Evolutionary conservation across 169 alveolate genomes (phyloP), one percentile per base, ranked within the genome.

Genomic region (Plasmodium gallinaceum): DNA sequence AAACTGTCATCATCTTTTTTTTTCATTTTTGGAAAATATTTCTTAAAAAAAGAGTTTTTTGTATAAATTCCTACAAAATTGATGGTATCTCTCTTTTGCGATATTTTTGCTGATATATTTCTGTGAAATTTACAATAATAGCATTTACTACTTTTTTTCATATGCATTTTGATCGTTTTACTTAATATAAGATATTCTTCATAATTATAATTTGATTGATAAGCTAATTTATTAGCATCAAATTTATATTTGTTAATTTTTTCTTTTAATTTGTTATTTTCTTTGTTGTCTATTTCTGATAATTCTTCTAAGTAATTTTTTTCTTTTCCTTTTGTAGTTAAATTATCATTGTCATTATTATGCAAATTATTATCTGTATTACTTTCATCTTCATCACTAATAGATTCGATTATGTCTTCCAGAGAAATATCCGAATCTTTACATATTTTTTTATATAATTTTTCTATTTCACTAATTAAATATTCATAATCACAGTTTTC

Each of bases 401-500:
- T 45, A 0, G 52, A 32, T 20, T 61, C 88, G 42, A 32, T 88
- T 42, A 61, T 62, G 9, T 16, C 88, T 58, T 72, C 83, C 37
- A 46, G 66, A 71, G 32, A 75, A 46, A 64, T 64, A 90, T 86
- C 88, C 78, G 52, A 61, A 64, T 52, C 88, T 58, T 39, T 80
- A 7, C 93, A 74, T 80, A 92, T 48, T 64, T 52, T 45, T 26
- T 24, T 20, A n/a, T 65, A 71, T 46, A 89, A 69, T 62, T 26
- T 83, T 18, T 75, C 85, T 22, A 48, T 87, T 69, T 68, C 85
- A 46, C 69, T 85, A 51, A 83, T 66, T 74, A 70, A 45, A 70
- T 78, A 76, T 60, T 74, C 92, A 68, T 54, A 61, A 70, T 83
- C 78, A 87, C 88, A 74, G 64, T 22, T 83, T 58, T 76, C 48